Conservation (phyloP, 495 filamentous ascomycete species). For the Trichoderma parareesei region DNA sequence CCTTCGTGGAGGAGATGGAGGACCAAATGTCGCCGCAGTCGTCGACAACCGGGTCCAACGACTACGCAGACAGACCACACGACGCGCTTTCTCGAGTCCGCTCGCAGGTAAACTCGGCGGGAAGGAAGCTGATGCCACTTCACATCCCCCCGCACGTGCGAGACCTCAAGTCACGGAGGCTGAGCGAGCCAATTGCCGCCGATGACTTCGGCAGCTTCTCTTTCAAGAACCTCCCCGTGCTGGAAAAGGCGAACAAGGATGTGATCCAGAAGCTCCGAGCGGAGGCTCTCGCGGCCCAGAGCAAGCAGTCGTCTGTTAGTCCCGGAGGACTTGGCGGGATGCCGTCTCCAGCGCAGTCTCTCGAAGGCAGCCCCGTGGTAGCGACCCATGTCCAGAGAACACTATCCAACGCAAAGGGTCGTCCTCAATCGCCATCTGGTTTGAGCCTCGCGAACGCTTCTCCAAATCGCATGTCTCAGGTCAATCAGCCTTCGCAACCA, state of each 20-base stretch:
- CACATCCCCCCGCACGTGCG: slow-evolving; percentile 96
- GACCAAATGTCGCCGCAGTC: slow-evolving; percentile 72
- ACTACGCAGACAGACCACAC: slow-evolving; percentile 80
- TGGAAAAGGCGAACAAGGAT: slow-evolving; percentile 98
- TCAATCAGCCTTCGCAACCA: slow-evolving; percentile 52
- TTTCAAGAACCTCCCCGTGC: slow-evolving; percentile 93
- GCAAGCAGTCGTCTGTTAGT: slow-evolving; percentile 32
- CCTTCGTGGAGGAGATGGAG: slow-evolving; percentile 87
- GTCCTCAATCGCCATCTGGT: slow-evolving; percentile 78
- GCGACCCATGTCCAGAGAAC: slow-evolving; percentile 73
- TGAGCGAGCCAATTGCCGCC: slow-evolving; percentile 79
- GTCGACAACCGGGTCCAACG: slow-evolving; percentile 48
- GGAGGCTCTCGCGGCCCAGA: slow-evolving; percentile 69
- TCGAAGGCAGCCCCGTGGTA: slow-evolving; percentile 81
- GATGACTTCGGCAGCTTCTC: slow-evolving; percentile 96
- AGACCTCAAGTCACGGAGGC: slow-evolving; percentile 71
- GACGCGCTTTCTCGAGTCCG: slow-evolving; percentile 89
- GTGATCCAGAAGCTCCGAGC: slow-evolving; percentile 91
- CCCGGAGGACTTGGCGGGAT: slow-evolving; percentile 29
- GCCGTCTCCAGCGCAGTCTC: slow-evolving; percentile 45
- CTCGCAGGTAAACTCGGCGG: slow-evolving; percentile 68
- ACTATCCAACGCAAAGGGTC: slow-evolving; percentile 65
- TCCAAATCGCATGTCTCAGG: slow-evolving; percentile 58
- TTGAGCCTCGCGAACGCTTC: slow-evolving; percentile 74
- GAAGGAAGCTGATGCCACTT: slow-evolving; percentile 85